Evolutionary conservation across 441 rosid species (phyloP).

Genomic region (Erodium moschatum): DNA sequence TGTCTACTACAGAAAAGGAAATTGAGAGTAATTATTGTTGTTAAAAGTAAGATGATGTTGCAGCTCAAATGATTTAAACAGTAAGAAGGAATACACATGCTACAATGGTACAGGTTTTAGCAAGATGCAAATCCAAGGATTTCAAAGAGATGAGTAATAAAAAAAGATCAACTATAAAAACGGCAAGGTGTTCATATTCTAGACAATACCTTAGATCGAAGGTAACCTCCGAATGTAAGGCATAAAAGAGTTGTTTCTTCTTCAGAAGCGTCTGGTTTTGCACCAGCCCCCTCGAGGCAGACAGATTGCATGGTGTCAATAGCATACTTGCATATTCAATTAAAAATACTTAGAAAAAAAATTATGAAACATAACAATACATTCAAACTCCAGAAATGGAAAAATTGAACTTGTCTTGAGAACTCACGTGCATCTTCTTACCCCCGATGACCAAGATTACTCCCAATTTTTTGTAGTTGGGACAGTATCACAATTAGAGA

Average conservation of each 20-base stretch:
- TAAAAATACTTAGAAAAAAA: constrained; percentile 18
- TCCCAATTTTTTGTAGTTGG: constrained; percentile 57
- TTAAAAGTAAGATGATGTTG: not conserved
- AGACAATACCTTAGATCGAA: constrained; percentile 62
- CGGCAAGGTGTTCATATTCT: constrained; percentile 6
- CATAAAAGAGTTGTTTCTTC: constrained; percentile 78
- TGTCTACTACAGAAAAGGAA: not conserved
- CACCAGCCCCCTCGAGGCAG: constrained; percentile 58
- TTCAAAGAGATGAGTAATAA: not conserved
- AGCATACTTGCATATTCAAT: constrained; percentile 50
- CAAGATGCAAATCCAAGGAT: constrained; percentile 8
- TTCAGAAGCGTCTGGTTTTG: constrained; percentile 36
- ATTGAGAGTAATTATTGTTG: not conserved
- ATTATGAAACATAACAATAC: constrained; percentile 8
- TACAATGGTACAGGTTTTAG: constrained; percentile 43
- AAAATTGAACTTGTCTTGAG: constrained; percentile 44
- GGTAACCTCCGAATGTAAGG: constrained; percentile 88
- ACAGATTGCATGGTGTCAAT: constrained; percentile 85
- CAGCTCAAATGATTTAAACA: not conserved
- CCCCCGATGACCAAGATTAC: constrained; percentile 66
- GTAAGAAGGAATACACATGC: constrained; percentile 44
- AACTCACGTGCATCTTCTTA: constrained; percentile 99
- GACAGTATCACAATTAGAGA: constrained; percentile 64
- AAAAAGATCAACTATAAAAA: not conserved
- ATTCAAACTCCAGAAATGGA: not conserved